A percentile compares a stretch with the other conserved stretches of the same genome.
These are phyloP conservation scores for Conoideocrella luteorostrata DNA, from an alignment of 2,329 filamentous ascomycete genomes.

Conservation along the genomic window DNA sequence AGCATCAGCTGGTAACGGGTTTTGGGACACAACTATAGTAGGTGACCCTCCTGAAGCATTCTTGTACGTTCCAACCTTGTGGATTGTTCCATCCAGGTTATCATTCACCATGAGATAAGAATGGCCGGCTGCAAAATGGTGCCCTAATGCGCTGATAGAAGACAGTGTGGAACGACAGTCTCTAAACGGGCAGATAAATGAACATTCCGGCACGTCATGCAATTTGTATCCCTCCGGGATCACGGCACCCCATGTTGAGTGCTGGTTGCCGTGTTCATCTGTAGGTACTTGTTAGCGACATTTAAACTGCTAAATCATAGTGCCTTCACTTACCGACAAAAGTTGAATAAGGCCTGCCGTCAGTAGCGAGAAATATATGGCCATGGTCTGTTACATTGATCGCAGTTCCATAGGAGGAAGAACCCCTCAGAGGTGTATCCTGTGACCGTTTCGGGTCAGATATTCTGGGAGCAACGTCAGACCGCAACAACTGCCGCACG, in stretches of 20 bases:
- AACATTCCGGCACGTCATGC: conserved; percentile 15
- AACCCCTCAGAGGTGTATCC: too few relatives aligned
- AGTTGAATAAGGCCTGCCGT: conserved; percentile 4
- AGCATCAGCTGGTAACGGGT: conserved; percentile 14
- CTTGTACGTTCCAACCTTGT: conserved; percentile 20
- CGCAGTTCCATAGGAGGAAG: too few relatives aligned
- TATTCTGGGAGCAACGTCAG: too few relatives aligned
- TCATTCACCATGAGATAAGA: conserved; percentile 28
- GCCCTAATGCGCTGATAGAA: conserved; percentile 15
- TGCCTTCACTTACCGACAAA: neutral
- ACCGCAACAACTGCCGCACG: too few relatives aligned
- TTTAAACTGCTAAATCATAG: neutral
- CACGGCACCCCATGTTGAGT: conserved; percentile 20
- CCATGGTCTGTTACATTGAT: too few relatives aligned
- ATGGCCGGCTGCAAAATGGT: conserved; percentile 21
- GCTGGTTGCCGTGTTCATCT: neutral
- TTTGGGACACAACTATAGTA: conserved; percentile 22
- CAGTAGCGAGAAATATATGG: neutral
- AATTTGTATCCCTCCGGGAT: conserved; percentile 26
- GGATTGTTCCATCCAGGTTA: conserved; percentile 34
- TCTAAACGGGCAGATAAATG: conserved; percentile 31
- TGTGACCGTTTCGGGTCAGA: too few relatives aligned
- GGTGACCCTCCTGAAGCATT: conserved; percentile 17
- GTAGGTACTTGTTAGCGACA: neutral
- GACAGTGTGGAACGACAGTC: conserved; percentile 25